Percentiles rank a stretch among this genome's conserved stretches.
These are phyloP conservation scores for Aspergillus conjunctus DNA, from an alignment of 495 filamentous ascomycete species.

Conservation along the genomic window DNA sequence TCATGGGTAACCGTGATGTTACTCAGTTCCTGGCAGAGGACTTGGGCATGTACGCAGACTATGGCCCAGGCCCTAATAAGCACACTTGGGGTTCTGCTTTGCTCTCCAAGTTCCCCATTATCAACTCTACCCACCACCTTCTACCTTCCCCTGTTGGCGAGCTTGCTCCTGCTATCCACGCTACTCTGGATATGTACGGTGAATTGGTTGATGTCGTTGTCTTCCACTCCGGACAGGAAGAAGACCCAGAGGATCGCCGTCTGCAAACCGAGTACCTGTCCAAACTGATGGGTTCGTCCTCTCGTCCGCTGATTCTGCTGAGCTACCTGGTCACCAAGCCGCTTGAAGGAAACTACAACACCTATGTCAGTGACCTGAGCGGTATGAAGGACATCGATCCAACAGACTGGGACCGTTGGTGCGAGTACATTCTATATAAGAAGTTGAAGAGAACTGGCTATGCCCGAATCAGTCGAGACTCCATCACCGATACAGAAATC, in stretches of 20 bases:
- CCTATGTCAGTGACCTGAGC: conserved; percentile 81
- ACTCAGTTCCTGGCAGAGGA: conserved; percentile 96
- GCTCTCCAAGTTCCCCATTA: conserved; percentile 94
- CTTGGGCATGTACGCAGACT: conserved; percentile 97
- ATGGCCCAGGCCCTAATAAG: conserved; percentile 96
- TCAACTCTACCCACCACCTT: conserved; percentile 95
- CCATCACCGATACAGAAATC: conserved; percentile 96
- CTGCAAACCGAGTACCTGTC: conserved; percentile 87
- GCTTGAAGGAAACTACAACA: conserved; percentile 93
- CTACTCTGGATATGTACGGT: conserved; percentile 91
- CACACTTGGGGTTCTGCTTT: conserved; percentile 97
- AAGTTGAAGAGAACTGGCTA: conserved; percentile 84
- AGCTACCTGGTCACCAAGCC: conserved; percentile 93
- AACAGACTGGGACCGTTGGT: conserved; percentile 96
- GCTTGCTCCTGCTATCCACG: conserved; percentile 93
- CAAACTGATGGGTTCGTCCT: conserved; percentile 80
- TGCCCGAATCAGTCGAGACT: conserved; percentile 82
- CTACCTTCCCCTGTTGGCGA: conserved; percentile 93
- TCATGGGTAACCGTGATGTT: conserved; percentile 98
- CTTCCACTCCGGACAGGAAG: conserved; percentile 99
- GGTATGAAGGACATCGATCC: conserved; percentile 96
- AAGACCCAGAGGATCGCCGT: conserved; percentile 90
- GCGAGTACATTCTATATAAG: conserved; percentile 98
- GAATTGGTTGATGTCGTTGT: conserved; percentile 91
- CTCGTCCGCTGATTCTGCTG: conserved; percentile 80